A percentile compares a stretch with the other conserved stretches of the same genome.
Evolutionary conservation across 1,284 basidiomycete species (phyloP).

Genomic region (Athelia sp.): DNA sequence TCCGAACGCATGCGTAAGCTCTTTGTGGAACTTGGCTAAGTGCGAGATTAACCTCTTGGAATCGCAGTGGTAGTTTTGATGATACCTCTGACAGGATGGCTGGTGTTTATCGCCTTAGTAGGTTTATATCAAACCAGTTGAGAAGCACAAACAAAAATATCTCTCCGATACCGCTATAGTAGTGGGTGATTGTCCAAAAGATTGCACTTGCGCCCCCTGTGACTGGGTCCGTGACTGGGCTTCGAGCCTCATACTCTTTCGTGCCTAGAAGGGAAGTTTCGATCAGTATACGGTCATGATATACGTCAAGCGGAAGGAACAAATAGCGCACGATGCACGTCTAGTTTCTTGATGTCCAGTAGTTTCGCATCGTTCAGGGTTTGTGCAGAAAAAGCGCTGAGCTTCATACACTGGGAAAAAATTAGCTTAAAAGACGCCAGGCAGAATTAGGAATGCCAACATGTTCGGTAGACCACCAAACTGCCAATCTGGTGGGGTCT

Average conservation of each 20-base stretch:
- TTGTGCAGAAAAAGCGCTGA: constrained; percentile 52
- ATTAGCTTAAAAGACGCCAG: not conserved
- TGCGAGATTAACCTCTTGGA: constrained; percentile 23
- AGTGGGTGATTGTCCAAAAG: constrained; percentile 45
- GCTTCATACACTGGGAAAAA: constrained; percentile 35
- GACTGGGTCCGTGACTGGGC: constrained; percentile 35
- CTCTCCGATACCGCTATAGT: constrained; percentile 37
- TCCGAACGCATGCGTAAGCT: constrained; percentile 9
- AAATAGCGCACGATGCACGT: constrained; percentile 38
- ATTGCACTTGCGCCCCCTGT: constrained; percentile 43
- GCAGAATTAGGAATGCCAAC: constrained; percentile 19
- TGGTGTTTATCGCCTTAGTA: constrained; percentile 8
- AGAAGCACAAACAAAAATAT: constrained; percentile 36
- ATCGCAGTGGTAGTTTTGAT: constrained; percentile 40
- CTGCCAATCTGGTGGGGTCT: constrained; percentile 41
- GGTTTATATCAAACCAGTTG: not conserved
- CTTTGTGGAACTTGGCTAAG: not conserved
- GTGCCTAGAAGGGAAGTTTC: constrained; percentile 29
- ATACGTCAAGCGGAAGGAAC: not conserved
- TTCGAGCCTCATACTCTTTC: constrained; percentile 45
- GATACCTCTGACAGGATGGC: constrained; percentile 35
- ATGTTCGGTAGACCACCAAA: constrained; percentile 56
- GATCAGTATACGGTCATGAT: not conserved
- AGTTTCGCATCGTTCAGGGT: constrained; percentile 40
- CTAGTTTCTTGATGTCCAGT: constrained; percentile 37